These are phyloP conservation scores for Lachancea lanzarotensis DNA, from an alignment of 805 yeast genomes.

Conservation along the genomic window DNA sequence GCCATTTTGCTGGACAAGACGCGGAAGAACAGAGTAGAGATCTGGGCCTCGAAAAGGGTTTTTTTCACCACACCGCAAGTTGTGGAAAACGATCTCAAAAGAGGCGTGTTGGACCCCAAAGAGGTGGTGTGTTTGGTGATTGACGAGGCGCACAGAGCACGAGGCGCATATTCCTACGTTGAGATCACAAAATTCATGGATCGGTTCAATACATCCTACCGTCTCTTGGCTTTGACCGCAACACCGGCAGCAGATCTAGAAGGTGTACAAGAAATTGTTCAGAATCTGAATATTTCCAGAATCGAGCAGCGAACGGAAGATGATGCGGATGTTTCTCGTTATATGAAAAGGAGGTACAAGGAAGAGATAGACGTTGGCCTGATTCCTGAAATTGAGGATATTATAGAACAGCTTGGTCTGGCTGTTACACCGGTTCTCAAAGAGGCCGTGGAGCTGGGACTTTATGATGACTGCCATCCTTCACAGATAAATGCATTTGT, in stretches of 20 bases:
- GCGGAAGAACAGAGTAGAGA: constrained; percentile 56
- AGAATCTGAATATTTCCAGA: constrained; percentile 62
- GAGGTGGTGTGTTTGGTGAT: constrained; percentile 68
- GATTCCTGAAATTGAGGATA: constrained; percentile 48
- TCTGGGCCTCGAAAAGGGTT: constrained; percentile 74
- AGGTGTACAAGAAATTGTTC: constrained; percentile 79
- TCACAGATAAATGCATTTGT: constrained; percentile 59
- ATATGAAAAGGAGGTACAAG: constrained; percentile 63
- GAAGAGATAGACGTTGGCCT: constrained; percentile 52
- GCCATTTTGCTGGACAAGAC: constrained; percentile 65
- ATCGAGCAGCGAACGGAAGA: constrained; percentile 84
- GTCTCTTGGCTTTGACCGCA: constrained; percentile 86
- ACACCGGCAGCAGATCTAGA: constrained; percentile 89
- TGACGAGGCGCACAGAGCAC: constrained; percentile 95
- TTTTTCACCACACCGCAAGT: constrained; percentile 96
- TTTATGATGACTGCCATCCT: constrained; percentile 63
- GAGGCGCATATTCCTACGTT: constrained; percentile 83
- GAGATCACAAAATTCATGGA: constrained; percentile 66
- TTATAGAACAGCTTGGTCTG: constrained; percentile 48
- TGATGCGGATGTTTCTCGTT: constrained; percentile 70
- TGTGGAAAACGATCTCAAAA: constrained; percentile 78
- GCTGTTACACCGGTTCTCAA: constrained; percentile 64
- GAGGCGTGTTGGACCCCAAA: constrained; percentile 72
- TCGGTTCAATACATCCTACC: constrained; percentile 56
- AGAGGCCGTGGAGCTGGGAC: constrained; percentile 55